Evolutionary conservation across 805 yeast species (phyloP).

Genomic region (Candida ficus): DNA sequence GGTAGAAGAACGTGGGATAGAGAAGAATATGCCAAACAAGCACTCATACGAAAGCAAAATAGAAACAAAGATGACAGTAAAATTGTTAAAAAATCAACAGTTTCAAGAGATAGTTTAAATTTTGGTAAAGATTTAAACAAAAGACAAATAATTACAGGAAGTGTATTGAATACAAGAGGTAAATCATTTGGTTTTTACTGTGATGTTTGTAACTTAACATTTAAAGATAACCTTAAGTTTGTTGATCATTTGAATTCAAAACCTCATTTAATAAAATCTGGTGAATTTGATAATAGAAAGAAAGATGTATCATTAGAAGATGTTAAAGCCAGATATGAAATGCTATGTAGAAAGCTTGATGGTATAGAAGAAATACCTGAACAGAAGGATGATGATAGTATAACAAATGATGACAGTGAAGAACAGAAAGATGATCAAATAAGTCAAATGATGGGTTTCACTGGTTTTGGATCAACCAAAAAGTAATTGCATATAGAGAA

Average conservation of each 20-base stretch:
- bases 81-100: constrained; percentile 2
- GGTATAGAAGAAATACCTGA: constrained; percentile 39
- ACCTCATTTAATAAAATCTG: constrained; percentile 50
- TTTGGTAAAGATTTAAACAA: constrained; percentile 29
- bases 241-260: constrained; percentile 80
- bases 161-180: constrained; percentile 35
- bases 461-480: constrained; percentile 48
- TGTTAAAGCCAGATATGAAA: constrained; percentile 36
- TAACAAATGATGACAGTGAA: constrained; percentile 13
- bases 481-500: too few species aligned
- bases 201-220: constrained; percentile 72
- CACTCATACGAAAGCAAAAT: constrained; percentile 27
- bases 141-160: constrained; percentile 27
- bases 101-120: constrained; percentile 17
- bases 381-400: constrained; percentile 34
- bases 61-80: constrained; percentile 3
- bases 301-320: constrained; percentile 43
- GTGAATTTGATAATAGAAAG: constrained; percentile 29
- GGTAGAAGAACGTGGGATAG: constrained; percentile 75
- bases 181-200: constrained; percentile 82
- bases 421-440: constrained; percentile 25
- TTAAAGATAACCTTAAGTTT: constrained; percentile 75
- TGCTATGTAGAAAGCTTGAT: constrained; percentile 25
- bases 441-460: constrained; percentile 52
- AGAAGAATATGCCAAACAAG: constrained; percentile 52